Evolutionary conservation across 768 basidiomycete genomes (phyloP), one percentile per base, ranked within the genome.

Genomic region (Lactifluus rugatus): DNA sequence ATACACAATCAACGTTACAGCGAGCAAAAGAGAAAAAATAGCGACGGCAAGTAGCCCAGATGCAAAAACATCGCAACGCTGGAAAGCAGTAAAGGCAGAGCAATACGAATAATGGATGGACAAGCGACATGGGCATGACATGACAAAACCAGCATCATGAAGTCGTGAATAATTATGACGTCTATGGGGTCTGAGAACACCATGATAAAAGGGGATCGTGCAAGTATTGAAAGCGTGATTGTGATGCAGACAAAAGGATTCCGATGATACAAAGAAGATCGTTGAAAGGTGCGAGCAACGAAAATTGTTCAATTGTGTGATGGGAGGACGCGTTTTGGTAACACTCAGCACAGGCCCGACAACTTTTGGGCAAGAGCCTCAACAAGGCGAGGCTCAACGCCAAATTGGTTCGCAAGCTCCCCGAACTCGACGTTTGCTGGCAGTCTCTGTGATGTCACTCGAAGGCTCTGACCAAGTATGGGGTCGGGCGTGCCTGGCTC

Each of bases 371-470:
- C 61, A 25, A 63, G 60, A 17, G 52, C 62, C 37, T 63, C 61
- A 31, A 63, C 62, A 34, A 63, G 54, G 31, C 54, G 54, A 44
- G 62, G 54, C 31, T 62, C 60, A 10, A 63, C 62, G 17, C 62
- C 62, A 19, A 62, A 63, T 31, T 63, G 61, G 32, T 62, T 56
- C 28, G 62, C 62, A 16, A 63, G 53, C 16, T 58, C 53, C 19
- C 58, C 53, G 21, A 62, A 62, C 23, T 60, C 59, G 26, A 51
- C 26, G 42, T 56, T 60, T 47, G 49, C 36, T 41, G 54, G 11
- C 37, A 34, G 73, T 50, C 85, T 77, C 60, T 84, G 81, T 41
- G 79, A 82, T 46, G 87, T 76, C 3, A 83, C 83, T 65, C 86
- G 79, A 46, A 88, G 80, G 26, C 87, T 67, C 44, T 82, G 76